Evolutionary conservation across 208 protist species (phyloP), one percentile per base, ranked within the genome.

Genomic region (Crithidia sp.): DNA sequence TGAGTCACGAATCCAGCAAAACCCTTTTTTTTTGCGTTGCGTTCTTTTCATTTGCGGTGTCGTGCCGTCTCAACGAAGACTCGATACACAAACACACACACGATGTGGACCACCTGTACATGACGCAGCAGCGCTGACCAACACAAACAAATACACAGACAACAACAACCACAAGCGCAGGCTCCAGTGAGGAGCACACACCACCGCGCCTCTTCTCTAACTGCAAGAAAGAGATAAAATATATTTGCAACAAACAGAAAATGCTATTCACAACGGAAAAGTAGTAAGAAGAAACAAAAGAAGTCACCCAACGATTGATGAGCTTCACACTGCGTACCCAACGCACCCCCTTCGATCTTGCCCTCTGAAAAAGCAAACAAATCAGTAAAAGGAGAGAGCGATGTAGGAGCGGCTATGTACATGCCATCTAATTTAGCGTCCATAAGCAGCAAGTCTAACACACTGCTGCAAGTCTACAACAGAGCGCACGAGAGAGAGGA

Each of bases 351-450:
- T 28, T 28, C 1, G 28, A 28, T 28, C 28, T 28, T 28, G 28
- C 28, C 28, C 28, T 45, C 39, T 39, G n/a, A 61, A 58, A 13
- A 8, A 28, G 13, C 59, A 52, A 64, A 28, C 36, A 64, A 28
- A 28, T 28, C 28, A 28, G 47, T 66, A 40, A 45, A 16, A 57
- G 45, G 16, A 8, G 40, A 3, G 10, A 63, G 44, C 55, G 4
- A n/a, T 74, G 52, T 7, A 63, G 67, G 45, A 61, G 64, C 5
- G 36, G 36, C 5, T 67, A 67, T 67, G 62, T 67, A 67, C 62
- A 67, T 67, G 37, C 7, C 37, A 66, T 49, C 41, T 54, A 56
- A 52, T 19, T 28, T 28, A 28, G 28, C 28, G 28, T 28, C 28
- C 28, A 28, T 28, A 28, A 28, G 28, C 28, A 28, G 28, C 28